Conservation (phyloP, 2,329 filamentous ascomycete species). For the Alternaria postmessia region DNA sequence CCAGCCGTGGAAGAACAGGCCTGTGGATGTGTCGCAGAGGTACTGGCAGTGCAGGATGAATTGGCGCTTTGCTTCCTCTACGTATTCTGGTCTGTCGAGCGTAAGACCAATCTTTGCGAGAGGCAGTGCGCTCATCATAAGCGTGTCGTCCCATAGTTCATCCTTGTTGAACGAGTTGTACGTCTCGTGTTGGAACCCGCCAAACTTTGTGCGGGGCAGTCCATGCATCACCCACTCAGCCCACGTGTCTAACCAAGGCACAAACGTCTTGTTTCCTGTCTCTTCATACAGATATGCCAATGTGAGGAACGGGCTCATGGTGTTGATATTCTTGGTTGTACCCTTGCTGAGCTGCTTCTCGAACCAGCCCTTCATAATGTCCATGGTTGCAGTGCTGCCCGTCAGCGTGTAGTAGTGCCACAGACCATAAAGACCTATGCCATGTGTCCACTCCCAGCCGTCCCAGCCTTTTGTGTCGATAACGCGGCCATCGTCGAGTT, state of each 20-base stretch:
- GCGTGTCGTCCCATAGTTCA: conserved; percentile 84
- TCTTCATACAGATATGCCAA: conserved; percentile 81
- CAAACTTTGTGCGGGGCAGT: conserved; percentile 73
- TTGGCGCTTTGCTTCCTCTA: conserved; percentile 79
- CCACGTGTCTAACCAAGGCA: conserved; percentile 82
- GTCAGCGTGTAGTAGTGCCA: conserved; percentile 83
- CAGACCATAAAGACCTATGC: conserved; percentile 80
- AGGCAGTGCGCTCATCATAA: conserved; percentile 88
- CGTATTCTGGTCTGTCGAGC: conserved; percentile 73
- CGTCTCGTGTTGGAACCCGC: conserved; percentile 78
- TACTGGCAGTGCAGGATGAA: conserved; percentile 82
- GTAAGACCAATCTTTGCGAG: conserved; percentile 80
- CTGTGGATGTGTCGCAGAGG: conserved; percentile 74
- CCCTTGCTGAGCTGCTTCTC: conserved; percentile 71
- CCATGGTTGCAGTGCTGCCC: conserved; percentile 65
- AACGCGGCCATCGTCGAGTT: conserved; percentile 73
- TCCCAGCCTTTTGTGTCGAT: conserved; percentile 88
- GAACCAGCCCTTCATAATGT: conserved; percentile 79
- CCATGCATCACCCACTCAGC: conserved; percentile 85
- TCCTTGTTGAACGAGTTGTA: conserved; percentile 75
- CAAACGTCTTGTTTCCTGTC: conserved; percentile 71
- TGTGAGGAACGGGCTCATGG: conserved; percentile 80
- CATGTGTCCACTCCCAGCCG: conserved; percentile 85
- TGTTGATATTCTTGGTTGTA: conserved; percentile 87
- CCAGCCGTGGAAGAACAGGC: conserved; percentile 85